phyloP scores from a whole-genome alignment of 345 rosid species.

The Populus nigra region DNA sequence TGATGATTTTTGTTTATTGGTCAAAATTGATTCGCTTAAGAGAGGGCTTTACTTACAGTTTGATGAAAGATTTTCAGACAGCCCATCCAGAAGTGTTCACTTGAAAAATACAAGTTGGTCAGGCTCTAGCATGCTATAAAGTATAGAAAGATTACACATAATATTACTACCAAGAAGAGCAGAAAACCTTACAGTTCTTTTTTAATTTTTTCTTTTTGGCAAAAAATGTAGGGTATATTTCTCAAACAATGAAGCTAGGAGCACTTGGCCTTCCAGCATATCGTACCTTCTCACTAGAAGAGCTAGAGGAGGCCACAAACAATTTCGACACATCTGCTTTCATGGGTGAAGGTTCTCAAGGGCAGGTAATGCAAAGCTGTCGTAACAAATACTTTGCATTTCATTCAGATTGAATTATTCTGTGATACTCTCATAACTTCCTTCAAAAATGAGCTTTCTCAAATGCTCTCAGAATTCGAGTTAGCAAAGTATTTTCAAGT shows the following conservation, averaged over 20 bases:
- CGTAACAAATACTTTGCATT: neutral
- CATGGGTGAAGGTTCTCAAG: slow-evolving; percentile 93
- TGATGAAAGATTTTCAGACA: neutral
- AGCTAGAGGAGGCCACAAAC: slow-evolving; percentile 77
- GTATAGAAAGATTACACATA: neutral
- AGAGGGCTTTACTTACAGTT: neutral
- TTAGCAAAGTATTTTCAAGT: neutral
- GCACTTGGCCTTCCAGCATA: slow-evolving; percentile 84
- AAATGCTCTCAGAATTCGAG: neutral
- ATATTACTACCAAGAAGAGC: neutral
- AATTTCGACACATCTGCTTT: slow-evolving; percentile 83
- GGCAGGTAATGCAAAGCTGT: slow-evolving; percentile 54
- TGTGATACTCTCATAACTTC: neutral
- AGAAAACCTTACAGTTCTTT: neutral
- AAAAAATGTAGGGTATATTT: slow-evolving; percentile 62
- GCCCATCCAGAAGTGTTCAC: neutral
- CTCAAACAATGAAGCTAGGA: slow-evolving; percentile 88
- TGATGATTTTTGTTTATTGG: neutral
- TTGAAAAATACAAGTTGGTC: neutral
- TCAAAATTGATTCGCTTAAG: neutral
- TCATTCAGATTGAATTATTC: neutral
- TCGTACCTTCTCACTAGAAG: slow-evolving; percentile 79
- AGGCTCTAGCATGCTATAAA: neutral
- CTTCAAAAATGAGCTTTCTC: neutral
- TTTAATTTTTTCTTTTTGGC: neutral